Evolutionary conservation across 1,284 basidiomycete species (phyloP).

Genomic region (Hemileia vastatrix): DNA sequence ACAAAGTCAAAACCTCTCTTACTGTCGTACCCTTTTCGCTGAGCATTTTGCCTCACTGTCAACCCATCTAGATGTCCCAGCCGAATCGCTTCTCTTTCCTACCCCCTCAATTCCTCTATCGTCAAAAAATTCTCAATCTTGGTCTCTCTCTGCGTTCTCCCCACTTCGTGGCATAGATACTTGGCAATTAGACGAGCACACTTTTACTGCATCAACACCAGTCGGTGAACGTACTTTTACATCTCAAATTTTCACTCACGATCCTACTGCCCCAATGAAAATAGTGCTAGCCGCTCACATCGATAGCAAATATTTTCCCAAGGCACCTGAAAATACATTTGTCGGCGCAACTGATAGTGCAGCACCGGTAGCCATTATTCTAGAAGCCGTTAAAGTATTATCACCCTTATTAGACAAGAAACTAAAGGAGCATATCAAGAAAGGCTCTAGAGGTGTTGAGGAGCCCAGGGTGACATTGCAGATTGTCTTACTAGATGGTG

Average conservation of each 20-base stretch:
- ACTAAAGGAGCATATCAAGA: conserved; percentile 49
- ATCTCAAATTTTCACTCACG: conserved; percentile 90
- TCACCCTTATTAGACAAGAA: conserved; percentile 57
- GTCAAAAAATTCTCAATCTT: too few species aligned
- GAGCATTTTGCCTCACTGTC: conserved; percentile 5
- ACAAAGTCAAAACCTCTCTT: conserved; percentile 3
- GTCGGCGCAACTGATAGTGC: conserved; percentile 96
- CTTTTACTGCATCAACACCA: conserved; percentile 71
- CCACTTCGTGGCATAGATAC: conserved; percentile 4
- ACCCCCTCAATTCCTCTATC: not conserved
- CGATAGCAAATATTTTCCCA: conserved; percentile 82
- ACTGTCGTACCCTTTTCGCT: conserved; percentile 6
- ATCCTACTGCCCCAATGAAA: conserved; percentile 67
- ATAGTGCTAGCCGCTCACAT: conserved; percentile 88
- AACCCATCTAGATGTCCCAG: not conserved
- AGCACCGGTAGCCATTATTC: conserved; percentile 83
- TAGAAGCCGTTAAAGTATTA: conserved; percentile 74
- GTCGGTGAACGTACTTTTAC: conserved; percentile 70
- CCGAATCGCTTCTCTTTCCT: not conserved
- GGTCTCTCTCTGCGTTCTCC: not conserved
- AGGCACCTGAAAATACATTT: conserved; percentile 70
- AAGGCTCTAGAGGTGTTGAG: conserved; percentile 49
- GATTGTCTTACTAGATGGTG: conserved; percentile 95
- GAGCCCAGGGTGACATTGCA: conserved; percentile 62
- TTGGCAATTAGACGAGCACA: conserved; percentile 48